These are phyloP conservation scores for Chalaropsis thielavioides DNA, from an alignment of 2,329 filamentous ascomycete genomes.

Conservation along the genomic window DNA sequence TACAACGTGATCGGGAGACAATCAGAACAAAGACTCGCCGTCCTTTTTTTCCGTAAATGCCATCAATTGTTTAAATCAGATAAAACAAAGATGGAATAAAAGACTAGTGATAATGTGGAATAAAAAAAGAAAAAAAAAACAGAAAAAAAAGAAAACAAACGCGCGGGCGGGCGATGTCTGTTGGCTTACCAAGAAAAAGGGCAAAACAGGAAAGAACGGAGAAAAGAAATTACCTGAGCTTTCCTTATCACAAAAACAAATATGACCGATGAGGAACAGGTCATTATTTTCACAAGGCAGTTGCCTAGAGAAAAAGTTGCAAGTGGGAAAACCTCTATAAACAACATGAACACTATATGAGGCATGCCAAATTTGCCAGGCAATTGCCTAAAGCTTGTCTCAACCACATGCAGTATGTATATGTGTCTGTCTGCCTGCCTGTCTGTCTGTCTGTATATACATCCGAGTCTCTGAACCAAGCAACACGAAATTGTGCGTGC, in stretches of 20 bases:
- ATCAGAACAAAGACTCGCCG: neutral
- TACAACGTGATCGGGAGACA: neutral
- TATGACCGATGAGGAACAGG: neutral
- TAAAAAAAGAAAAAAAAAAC: neutral
- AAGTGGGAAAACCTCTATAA: neutral
- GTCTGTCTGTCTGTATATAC: neutral
- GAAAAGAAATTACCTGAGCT: conserved; percentile 7
- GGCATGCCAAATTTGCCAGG: neutral
- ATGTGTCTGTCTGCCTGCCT: no score
- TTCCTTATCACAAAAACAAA: neutral
- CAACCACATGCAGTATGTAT: no score
- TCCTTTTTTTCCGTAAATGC: neutral
- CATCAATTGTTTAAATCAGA: neutral
- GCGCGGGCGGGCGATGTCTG: neutral
- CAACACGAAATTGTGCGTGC: neutral
- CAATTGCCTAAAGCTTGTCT: no score
- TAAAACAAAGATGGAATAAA: neutral
- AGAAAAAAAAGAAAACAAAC: neutral
- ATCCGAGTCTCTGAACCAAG: neutral
- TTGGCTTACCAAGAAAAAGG: conserved; percentile 2
- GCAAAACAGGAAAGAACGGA: conserved; percentile 2
- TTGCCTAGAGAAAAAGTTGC: neutral
- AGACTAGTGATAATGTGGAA: neutral
- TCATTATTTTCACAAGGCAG: neutral
- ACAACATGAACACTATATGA: neutral